These are phyloP conservation scores for Pilasporangium apinafurcum DNA, from an alignment of 352 stramenopile genomes.

Conservation along the genomic window DNA sequence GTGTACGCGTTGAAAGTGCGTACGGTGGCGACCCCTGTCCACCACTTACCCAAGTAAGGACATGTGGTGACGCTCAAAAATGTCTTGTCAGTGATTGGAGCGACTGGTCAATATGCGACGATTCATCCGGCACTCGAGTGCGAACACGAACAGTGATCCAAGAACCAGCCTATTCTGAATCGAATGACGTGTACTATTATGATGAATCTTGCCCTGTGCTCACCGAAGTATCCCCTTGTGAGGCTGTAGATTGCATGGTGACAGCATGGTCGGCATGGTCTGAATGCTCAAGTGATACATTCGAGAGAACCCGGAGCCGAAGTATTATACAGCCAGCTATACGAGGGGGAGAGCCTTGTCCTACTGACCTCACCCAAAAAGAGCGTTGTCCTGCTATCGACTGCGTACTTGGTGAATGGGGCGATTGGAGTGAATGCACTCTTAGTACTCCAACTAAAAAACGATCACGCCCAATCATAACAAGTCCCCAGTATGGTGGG, in stretches of 20 bases:
- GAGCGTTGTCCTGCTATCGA: slow-evolving; percentile 26
- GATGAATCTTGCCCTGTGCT: slow-evolving; percentile 27
- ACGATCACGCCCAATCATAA: slow-evolving; percentile 18
- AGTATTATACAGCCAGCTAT: slow-evolving; percentile 29
- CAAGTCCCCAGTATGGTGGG: slow-evolving; percentile 14
- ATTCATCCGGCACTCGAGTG: slow-evolving; percentile 19
- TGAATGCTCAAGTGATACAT: slow-evolving; percentile 27
- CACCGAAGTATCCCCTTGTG: slow-evolving; percentile 30
- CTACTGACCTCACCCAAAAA: slow-evolving; percentile 21
- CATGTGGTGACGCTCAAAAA: slow-evolving; percentile 33
- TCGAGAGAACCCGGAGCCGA: slow-evolving; percentile 25
- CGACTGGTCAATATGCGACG: slow-evolving; percentile 34
- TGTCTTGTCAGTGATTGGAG: slow-evolving; percentile 39
- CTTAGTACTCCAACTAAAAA: slow-evolving; percentile 14
- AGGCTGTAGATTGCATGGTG: slow-evolving; percentile 41
- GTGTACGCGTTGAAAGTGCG: slow-evolving; percentile 20
- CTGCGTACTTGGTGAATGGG: slow-evolving; percentile 27
- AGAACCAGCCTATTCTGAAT: slow-evolving; percentile 1
- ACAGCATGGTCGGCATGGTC: slow-evolving; percentile 45
- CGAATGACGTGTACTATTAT: neutral
- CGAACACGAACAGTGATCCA: slow-evolving; percentile 37
- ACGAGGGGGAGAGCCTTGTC: slow-evolving; percentile 29
- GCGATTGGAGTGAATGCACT: slow-evolving; percentile 27
- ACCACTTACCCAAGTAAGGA: slow-evolving; percentile 25
- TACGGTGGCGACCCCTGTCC: slow-evolving; percentile 37